Conservation (phyloP, 805 yeast genomes). For the Danielia reshetovae region DNA sequence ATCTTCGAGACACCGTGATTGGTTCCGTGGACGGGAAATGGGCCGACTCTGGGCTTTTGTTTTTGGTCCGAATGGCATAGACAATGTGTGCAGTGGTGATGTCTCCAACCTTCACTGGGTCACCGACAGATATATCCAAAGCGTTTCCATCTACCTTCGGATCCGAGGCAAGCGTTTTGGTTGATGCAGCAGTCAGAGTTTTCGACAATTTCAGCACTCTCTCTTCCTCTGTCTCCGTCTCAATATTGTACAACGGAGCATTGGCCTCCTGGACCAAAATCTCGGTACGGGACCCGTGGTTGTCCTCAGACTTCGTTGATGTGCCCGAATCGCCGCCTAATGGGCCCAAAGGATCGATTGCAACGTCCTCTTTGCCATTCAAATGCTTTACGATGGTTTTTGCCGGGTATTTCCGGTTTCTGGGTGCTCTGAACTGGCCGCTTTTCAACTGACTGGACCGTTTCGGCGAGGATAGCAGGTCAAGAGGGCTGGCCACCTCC, state of each 20-base stretch:
- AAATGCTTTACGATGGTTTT: conserved; percentile 29
- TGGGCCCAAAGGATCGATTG: conserved; percentile 24
- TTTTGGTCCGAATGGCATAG: conserved; percentile 67
- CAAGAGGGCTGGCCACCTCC: conserved; percentile 1
- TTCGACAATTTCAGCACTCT: conserved; percentile 2
- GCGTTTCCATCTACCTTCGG: conserved; percentile 17
- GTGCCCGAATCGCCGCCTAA: conserved; percentile 17
- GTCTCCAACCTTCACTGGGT: conserved; percentile 90
- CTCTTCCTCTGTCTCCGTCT: conserved; percentile 16
- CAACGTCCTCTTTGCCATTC: conserved; percentile 7
- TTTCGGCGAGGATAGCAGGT: conserved; percentile 6
- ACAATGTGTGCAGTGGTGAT: conserved; percentile 84
- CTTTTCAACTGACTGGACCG: conserved; percentile 16
- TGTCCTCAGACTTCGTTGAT: conserved; percentile 1
- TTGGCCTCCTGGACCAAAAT: conserved; percentile 43
- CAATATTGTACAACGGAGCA: conserved; percentile 50
- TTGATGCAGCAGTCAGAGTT: background rate
- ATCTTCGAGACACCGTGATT: conserved; percentile 67
- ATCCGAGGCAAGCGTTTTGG: background rate
- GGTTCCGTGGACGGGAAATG: conserved; percentile 13
- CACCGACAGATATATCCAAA: conserved; percentile 74
- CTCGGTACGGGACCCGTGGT: conserved; percentile 22
- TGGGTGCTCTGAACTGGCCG: conserved; percentile 28
- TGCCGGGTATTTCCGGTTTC: conserved; percentile 28
- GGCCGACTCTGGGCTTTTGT: conserved; percentile 39